Evolutionary conservation across 2,329 filamentous ascomycete genomes (phyloP).

Genomic region (Allantophomopsis lycopodina): DNA sequence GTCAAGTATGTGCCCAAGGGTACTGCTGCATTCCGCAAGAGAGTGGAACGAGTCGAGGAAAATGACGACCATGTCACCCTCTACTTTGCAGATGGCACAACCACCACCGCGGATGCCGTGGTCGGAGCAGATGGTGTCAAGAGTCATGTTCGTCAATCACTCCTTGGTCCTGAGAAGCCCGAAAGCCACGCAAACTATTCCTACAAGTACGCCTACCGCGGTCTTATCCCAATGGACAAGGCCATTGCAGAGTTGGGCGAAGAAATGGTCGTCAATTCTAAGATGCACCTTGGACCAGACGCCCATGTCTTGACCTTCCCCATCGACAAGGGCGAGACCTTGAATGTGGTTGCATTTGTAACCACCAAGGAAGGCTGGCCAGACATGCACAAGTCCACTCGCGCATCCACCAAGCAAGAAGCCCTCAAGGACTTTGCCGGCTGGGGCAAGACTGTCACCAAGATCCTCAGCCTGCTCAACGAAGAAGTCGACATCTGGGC

Average conservation of each 20-base stretch:
- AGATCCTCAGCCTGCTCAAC: constrained; percentile 24
- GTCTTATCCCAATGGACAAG: constrained; percentile 42
- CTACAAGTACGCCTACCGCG: constrained; percentile 47
- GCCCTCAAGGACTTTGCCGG: constrained; percentile 22
- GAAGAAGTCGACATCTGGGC: constrained; percentile 32
- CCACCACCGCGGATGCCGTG: constrained; percentile 28
- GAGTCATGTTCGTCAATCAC: constrained; percentile 33
- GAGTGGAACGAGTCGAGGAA: constrained; percentile 18
- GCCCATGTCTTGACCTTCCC: constrained; percentile 49
- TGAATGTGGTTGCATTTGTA: constrained; percentile 33
- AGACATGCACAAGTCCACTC: background rate
- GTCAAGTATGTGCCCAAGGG: constrained; percentile 23
- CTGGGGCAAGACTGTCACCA: constrained; percentile 22
- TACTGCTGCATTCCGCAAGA: constrained; percentile 20
- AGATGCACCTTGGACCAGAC: constrained; percentile 31
- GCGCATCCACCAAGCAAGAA: constrained; percentile 21
- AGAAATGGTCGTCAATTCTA: constrained; percentile 30
- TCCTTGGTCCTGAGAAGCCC: constrained; percentile 28
- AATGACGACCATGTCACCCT: constrained; percentile 14
- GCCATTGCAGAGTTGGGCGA: constrained; percentile 33
- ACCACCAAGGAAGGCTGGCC: background rate
- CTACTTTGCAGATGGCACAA: constrained; percentile 29
- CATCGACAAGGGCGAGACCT: constrained; percentile 36
- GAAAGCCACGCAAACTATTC: constrained; percentile 26
- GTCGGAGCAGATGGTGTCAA: constrained; percentile 54